phyloP scores from a whole-genome alignment of 148 eudicot species.

The Camellia japonica region DNA sequence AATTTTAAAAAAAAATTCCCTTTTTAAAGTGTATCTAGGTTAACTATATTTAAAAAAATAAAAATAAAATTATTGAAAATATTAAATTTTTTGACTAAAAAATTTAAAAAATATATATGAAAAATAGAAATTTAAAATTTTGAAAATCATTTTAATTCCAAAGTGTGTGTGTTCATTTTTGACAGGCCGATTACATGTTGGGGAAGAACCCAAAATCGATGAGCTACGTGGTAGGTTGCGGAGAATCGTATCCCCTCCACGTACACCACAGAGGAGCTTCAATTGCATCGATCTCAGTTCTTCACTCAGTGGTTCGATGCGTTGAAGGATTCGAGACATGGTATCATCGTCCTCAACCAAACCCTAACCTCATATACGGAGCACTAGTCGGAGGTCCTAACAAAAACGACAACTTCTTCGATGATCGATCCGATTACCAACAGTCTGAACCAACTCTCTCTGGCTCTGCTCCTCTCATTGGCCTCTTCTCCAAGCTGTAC shows the following conservation, averaged over 20 bases:
- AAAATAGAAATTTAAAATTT: no score
- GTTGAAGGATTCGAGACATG: constrained; percentile 72
- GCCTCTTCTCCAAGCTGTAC: constrained; percentile 66
- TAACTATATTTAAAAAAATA: no score
- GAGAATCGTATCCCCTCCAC: constrained; percentile 60
- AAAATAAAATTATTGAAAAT: no score
- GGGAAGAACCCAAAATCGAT: constrained; percentile 79
- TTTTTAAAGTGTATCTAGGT: no score
- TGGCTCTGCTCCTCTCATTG: constrained; percentile 77
- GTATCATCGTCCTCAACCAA: constrained; percentile 47
- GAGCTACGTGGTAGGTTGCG: constrained; percentile 84
- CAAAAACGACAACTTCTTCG: constrained; percentile 43
- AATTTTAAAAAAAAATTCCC: no score
- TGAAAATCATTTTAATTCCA: no score
- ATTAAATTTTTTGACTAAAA: no score
- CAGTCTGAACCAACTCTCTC: constrained; percentile 77
- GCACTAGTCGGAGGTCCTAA: constrained; percentile 84
- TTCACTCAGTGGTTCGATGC: constrained; percentile 49
- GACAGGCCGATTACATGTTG: constrained; percentile 77
- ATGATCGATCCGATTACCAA: constrained; percentile 68
- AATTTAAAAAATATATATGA: no score
- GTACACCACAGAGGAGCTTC: constrained; percentile 94
- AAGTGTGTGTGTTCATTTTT: no score
- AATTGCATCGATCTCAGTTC: constrained; percentile 43
- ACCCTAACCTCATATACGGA: constrained; percentile 70